Evolutionary conservation across 345 rosid genomes (phyloP), one percentile per base, ranked within the genome.

Genomic region (Aquilaria yunnanensis): DNA sequence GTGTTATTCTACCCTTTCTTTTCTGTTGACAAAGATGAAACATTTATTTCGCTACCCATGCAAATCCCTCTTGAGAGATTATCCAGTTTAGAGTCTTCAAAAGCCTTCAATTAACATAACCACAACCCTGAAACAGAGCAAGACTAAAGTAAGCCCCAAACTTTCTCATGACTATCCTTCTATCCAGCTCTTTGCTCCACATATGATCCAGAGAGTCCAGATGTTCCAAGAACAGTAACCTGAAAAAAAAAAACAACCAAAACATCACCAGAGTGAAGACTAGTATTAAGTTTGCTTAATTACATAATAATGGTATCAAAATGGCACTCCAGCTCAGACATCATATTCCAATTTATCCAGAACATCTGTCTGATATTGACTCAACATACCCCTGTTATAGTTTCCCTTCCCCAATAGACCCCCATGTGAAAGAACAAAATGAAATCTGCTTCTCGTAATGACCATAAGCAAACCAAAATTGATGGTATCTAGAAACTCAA

Each of bases 151-250:
- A 30, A 49, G 51, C 29, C 50, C 29, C 50, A 47, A 50, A 34
- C 50, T 7, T 59, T 58, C 47, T 41, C 32, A 41, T 41, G 54
- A 54, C 48, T 41, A 13, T 9, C 41, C 11, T 16, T 48, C 71
- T 73, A 76, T 37, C 43, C 5, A 62, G 92, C 81, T 73, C 96
- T 85, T 58, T 86, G 90, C 67, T 94, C 97, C 65, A 94, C 82
- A 62, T 90, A 90, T 9, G 97, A 88, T 30, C 99, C 95, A 43
- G 95, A 82, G 67, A 94, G 86, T 61, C 97, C 97, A 32, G 97
- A 90, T 56, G 97, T 90, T 62, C 89, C 93, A 54, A 88, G 92
- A 69, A 90, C 88, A 2, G 96, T 78, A 73, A 90, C 86, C 97
- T 88, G 87, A 69, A 81, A 14, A 16, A 16, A 16, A 47, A 67